Percentiles rank a stretch among this genome's conserved stretches.
phyloP scores from a whole-genome alignment of 2,329 filamentous ascomycete species.

The Cercospora sp. region DNA sequence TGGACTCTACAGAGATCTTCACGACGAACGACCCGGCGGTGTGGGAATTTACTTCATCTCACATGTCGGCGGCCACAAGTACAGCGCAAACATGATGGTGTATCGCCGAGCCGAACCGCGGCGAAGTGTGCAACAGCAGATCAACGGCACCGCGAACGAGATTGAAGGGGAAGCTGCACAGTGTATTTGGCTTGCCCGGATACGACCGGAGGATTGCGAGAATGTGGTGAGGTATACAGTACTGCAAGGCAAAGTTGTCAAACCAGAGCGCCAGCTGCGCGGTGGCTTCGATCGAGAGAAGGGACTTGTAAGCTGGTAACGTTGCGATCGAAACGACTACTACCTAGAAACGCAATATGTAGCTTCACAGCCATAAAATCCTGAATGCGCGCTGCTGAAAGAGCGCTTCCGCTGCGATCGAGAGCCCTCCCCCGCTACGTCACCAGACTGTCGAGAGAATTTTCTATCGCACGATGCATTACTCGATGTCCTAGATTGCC shows the following conservation, averaged over 20 bases:
- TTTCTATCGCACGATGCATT: not conserved
- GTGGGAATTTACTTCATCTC: constrained; percentile 96
- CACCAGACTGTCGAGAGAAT: not conserved
- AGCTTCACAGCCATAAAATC: not conserved
- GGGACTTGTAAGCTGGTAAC: constrained; percentile 82
- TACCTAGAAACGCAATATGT: too few species aligned
- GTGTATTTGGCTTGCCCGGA: constrained; percentile 88
- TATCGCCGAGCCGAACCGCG: constrained; percentile 63
- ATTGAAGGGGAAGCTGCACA: constrained; percentile 64
- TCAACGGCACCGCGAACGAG: constrained; percentile 43
- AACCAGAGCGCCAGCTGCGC: constrained; percentile 79
- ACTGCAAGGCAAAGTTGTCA: constrained; percentile 89
- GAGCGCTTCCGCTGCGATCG: not conserved
- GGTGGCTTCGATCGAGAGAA: constrained; percentile 85
- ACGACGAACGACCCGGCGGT: constrained; percentile 85
- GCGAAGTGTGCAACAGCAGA: constrained; percentile 32
- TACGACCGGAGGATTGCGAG: constrained; percentile 86
- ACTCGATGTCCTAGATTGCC: not conserved
- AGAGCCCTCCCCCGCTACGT: not conserved
- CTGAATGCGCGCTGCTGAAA: not conserved
- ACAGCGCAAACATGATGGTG: constrained; percentile 89
- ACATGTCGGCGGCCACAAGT: constrained; percentile 96
- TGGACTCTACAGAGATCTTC: constrained; percentile 80
- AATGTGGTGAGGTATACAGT: constrained; percentile 88
- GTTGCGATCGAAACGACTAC: not conserved